Conservation (phyloP, 202 grass and related monocot genomes). For the Zoysia matrella region DNA sequence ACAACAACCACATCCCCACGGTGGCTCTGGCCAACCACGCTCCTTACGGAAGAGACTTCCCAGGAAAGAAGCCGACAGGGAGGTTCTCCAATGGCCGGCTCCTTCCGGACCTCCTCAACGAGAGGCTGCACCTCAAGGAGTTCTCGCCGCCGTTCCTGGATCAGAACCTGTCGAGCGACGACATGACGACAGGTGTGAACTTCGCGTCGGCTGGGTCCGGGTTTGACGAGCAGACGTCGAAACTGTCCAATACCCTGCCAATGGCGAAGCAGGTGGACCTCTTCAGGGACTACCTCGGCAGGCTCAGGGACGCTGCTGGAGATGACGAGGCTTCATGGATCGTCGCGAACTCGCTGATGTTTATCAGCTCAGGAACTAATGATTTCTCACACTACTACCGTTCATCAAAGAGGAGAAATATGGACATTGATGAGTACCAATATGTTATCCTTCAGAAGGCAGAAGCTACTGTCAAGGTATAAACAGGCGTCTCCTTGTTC, state of each 20-base stretch:
- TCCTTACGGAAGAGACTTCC: conserved; percentile 73
- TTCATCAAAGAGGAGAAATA: conserved; percentile 40
- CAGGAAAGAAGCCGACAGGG: conserved; percentile 60
- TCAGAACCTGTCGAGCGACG: conserved; percentile 33
- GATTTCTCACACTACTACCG: conserved; percentile 67
- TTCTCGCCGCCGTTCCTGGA: conserved; percentile 68
- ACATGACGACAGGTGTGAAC: conserved; percentile 63
- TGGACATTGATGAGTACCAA: conserved; percentile 65
- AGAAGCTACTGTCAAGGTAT: conserved; percentile 58
- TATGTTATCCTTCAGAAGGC: conserved; percentile 57
- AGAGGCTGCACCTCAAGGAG: conserved; percentile 56
- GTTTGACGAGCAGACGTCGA: conserved; percentile 68
- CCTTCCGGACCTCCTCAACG: conserved; percentile 72
- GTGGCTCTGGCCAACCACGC: conserved; percentile 56
- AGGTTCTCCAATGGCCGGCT: conserved; percentile 83
- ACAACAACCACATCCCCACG: conserved; percentile 67
- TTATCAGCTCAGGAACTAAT: conserved; percentile 79
- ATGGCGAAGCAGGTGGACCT: conserved; percentile 64
- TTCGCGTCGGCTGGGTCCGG: conserved; percentile 81
- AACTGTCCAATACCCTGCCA: conserved; percentile 53
- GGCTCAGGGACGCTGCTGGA: conserved; percentile 49
- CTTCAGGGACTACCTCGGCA: conserved; percentile 63
- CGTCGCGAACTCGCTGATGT: conserved; percentile 55
- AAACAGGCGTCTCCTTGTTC: not conserved
- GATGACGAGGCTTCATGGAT: conserved; percentile 61